Evolutionary conservation across 73 alveolate genomes (phyloP).

Genomic region (Durusdinium trenchii): DNA sequence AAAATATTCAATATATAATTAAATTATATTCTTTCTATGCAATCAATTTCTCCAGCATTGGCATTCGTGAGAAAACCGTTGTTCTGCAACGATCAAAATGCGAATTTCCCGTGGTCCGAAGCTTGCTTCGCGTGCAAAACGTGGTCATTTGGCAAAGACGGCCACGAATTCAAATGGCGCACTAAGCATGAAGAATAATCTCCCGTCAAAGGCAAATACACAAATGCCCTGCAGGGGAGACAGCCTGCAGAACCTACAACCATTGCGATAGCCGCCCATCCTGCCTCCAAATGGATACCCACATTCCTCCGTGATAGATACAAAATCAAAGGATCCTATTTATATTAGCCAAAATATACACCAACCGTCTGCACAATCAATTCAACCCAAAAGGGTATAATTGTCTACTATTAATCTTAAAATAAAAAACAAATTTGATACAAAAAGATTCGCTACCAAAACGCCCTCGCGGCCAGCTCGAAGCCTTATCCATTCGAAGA

Average conservation of each 20-base stretch:
- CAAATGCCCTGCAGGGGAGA: background rate
- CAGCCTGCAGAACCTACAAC: background rate
- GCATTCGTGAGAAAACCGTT: background rate
- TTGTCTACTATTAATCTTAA: too few relatives aligned
- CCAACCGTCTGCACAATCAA: background rate
- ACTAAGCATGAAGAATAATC: background rate
- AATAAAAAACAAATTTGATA: background rate
- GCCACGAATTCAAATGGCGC: background rate
- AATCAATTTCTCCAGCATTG: too few relatives aligned
- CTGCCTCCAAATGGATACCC: background rate
- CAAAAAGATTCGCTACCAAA: background rate
- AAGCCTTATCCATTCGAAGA: background rate
- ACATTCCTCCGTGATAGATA: background rate
- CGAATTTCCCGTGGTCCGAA: too few relatives aligned
- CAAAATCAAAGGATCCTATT: background rate
- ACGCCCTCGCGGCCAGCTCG: background rate
- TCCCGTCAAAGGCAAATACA: background rate
- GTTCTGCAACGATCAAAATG: background rate
- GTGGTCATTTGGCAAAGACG: background rate
- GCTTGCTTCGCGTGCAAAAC: background rate
- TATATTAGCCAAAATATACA: background rate
- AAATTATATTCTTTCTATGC: too few relatives aligned
- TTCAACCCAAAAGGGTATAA: background rate
- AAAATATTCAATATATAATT: too few relatives aligned
- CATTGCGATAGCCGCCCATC: background rate